These are phyloP conservation scores for Aspergillus aculeatus DNA, from an alignment of 2,329 filamentous ascomycete species.

Conservation along the genomic window DNA sequence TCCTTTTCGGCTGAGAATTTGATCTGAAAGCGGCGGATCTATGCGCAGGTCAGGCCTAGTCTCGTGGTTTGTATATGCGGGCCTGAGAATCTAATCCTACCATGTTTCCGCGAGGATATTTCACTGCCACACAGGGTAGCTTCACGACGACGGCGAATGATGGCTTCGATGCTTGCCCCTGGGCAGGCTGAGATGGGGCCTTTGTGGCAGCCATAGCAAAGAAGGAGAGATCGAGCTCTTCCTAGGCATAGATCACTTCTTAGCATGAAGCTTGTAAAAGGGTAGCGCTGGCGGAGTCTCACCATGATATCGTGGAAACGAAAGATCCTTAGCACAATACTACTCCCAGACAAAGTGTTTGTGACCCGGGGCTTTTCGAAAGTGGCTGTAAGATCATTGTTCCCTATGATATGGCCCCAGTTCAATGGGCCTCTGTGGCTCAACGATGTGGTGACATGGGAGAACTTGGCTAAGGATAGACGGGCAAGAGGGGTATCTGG, in stretches of 20 bases:
- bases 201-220: constrained; percentile 28
- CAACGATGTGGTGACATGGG: constrained; percentile 41
- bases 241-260: constrained; percentile 27
- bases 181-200: constrained; percentile 14
- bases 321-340: constrained; percentile 35
- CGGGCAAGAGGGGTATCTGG: constrained; percentile 20
- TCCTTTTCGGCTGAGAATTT: constrained; percentile 43
- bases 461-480: constrained; percentile 44
- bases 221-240: constrained; percentile 41
- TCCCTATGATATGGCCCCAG: constrained; percentile 45
- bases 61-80: not conserved
- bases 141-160: constrained; percentile 45
- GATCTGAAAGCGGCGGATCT: constrained; percentile 48
- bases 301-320: constrained; percentile 40
- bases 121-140: constrained; percentile 47
- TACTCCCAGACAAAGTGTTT: constrained; percentile 2
- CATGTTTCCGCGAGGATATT: constrained; percentile 33
- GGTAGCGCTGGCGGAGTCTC: constrained; percentile 4
- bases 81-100: not conserved
- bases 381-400: constrained; percentile 34
- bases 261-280: not conserved
- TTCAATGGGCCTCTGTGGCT: constrained; percentile 40
- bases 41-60: not conserved
- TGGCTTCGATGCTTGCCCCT: constrained; percentile 26
- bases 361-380: constrained; percentile 33